These are phyloP conservation scores for Mycosphaerella sp. DNA, from an alignment of 2,329 filamentous ascomycete genomes.

Conservation along the genomic window DNA sequence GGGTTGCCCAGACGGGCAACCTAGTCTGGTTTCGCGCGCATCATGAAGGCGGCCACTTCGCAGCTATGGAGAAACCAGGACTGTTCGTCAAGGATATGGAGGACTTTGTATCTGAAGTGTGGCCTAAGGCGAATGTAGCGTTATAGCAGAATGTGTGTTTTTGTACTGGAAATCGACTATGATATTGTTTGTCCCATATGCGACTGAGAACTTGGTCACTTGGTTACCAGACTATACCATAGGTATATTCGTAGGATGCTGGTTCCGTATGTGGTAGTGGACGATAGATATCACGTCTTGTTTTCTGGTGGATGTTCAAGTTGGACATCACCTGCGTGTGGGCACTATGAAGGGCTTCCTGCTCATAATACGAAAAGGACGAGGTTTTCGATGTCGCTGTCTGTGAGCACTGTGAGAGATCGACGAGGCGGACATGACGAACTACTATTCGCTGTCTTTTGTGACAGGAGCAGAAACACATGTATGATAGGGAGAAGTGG, in stretches of 20 bases:
- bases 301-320: constrained; percentile 13
- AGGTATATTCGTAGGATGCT: too few species aligned
- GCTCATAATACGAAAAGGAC: constrained; percentile 7
- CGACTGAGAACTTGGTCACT: not conserved
- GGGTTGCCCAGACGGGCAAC: constrained; percentile 36
- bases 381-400: constrained; percentile 14
- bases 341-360: constrained; percentile 13
- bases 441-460: constrained; percentile 10
- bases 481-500: constrained; percentile 11
- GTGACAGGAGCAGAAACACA: constrained; percentile 14
- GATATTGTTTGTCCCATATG: not conserved
- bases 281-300: constrained; percentile 9
- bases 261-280: constrained; percentile 6
- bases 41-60: constrained; percentile 38
- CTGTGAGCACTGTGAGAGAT: constrained; percentile 15
- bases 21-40: constrained; percentile 38
- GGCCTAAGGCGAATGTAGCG: constrained; percentile 21
- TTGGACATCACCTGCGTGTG: constrained; percentile 1
- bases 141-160: not conserved
- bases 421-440: constrained; percentile 12
- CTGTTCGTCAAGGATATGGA: constrained; percentile 31
- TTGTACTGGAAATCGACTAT: not conserved
- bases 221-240: too few species aligned
- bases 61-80: constrained; percentile 32
- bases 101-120: constrained; percentile 29